Percentiles rank a stretch among this genome's conserved stretches.
Evolutionary conservation across 176 grass and related monocot genomes (phyloP).

Genomic region (Musa schizocarpa): DNA sequence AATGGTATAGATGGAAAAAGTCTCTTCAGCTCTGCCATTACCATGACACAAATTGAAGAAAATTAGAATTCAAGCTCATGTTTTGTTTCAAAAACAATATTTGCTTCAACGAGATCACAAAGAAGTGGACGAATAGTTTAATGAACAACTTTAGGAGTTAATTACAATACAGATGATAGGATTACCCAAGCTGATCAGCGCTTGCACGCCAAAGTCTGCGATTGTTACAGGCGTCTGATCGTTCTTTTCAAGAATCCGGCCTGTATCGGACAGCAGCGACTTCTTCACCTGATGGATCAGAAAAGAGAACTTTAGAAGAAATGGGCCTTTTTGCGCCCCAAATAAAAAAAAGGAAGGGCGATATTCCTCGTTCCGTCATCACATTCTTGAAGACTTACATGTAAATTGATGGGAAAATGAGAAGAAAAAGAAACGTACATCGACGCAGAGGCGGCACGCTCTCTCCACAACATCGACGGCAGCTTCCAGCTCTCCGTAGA

Average conservation of each 20-base stretch:
- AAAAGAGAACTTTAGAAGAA: no score
- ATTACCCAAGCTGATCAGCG: conserved; percentile 83
- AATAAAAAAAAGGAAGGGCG: no score
- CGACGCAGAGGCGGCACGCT: no score
- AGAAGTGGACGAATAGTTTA: conserved; percentile 23
- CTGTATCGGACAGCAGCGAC: no score
- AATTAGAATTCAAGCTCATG: background rate
- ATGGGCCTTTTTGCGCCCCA: no score
- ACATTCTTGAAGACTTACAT: no score
- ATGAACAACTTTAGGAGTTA: conserved; percentile 10
- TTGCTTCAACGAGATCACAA: conserved; percentile 19
- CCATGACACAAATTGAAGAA: background rate
- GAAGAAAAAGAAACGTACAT: no score
- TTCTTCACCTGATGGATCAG: no score
- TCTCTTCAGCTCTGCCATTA: conserved; percentile 57
- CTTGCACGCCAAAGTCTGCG: conserved; percentile 89
- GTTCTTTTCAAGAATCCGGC: no score
- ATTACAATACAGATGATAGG: conserved; percentile 16
- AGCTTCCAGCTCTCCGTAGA: conserved; percentile 52
- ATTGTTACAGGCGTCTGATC: no score
- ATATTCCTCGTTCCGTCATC: background rate
- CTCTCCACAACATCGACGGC: conserved; percentile 19
- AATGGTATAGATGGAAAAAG: conserved; percentile 76
- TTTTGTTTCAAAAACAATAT: background rate
- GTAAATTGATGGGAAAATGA: no score